Percentiles rank a stretch among this genome's conserved stretches.
phyloP scores from a whole-genome alignment of 2,329 filamentous ascomycete genomes.

The Metarhizium sp. region DNA sequence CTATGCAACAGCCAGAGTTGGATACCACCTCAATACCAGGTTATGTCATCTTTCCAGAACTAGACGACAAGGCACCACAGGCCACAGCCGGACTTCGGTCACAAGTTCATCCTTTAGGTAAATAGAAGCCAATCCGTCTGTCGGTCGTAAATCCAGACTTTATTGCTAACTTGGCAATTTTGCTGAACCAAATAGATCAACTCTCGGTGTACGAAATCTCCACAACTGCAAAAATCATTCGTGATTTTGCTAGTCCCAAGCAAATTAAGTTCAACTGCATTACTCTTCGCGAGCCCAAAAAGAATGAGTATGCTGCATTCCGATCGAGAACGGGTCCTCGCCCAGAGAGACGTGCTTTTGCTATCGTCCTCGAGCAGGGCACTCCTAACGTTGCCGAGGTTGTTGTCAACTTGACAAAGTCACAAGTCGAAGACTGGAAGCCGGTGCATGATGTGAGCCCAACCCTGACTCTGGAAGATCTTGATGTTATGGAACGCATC shows the following conservation, averaged over 20 bases:
- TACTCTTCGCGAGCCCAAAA: slow-evolving; percentile 55
- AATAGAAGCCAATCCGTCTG: not conserved
- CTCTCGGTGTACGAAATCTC: slow-evolving; percentile 46
- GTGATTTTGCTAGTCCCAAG: slow-evolving; percentile 24
- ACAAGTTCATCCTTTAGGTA: slow-evolving; percentile 27
- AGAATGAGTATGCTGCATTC: slow-evolving; percentile 53
- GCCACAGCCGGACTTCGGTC: slow-evolving; percentile 21
- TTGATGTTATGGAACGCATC: slow-evolving; percentile 63
- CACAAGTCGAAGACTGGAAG: slow-evolving; percentile 33
- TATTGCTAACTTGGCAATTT: not conserved
- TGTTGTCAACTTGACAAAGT: slow-evolving; percentile 37
- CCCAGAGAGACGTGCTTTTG: slow-evolving; percentile 38
- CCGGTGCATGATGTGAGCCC: slow-evolving; percentile 36
- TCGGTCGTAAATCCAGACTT: no score
- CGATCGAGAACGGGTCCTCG: slow-evolving; percentile 38
- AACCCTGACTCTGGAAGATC: slow-evolving; percentile 66
- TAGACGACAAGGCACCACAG: slow-evolving; percentile 26
- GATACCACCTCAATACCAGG: slow-evolving; percentile 34
- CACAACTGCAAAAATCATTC: slow-evolving; percentile 37
- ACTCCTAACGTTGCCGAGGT: slow-evolving; percentile 36
- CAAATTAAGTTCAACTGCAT: slow-evolving; percentile 49
- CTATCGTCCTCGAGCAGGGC: slow-evolving; percentile 35
- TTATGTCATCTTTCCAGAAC: slow-evolving; percentile 36
- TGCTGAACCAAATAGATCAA: slow-evolving; percentile 27
- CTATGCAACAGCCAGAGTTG: slow-evolving; percentile 8